Base-by-base conservation (phyloP, 2,329 filamentous ascomycete genomes). In the Trichoderma koningii region DNA sequence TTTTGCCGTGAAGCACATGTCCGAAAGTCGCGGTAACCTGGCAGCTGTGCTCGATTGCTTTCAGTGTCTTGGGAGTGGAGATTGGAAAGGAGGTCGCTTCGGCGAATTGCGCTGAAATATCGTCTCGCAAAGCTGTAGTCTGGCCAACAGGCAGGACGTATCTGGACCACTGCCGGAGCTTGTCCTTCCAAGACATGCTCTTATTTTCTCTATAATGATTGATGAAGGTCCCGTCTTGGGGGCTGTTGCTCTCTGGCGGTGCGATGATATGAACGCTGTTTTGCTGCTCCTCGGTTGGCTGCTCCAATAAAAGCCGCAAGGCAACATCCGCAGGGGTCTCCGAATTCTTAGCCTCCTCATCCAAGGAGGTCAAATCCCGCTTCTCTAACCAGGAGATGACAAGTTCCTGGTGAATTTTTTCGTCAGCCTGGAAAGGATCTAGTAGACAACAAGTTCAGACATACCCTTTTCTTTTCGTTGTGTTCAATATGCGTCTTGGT, bases 11-110 rank as follows among this genome's bases (percentile, higher is more conserved):
- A 0, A 87, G 77, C 41, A 86, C 67, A 61, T 83, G 80, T 19
- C 85, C 85, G 68, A 87, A 87, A 3, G 77, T 75, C 12, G 83
- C 82, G 3, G 70, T 73, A 1, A 80, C 79, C 6, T 69, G 60
- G n/a, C 66, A 67, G 9, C 41, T 19, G 5, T 26, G 15, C 17
- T 55, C 62, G 23, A 6, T 9, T 21, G 30, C 48, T 12, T 30
- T 26, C 1, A 15, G 30, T 1, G 2, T n/a, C 17, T 17, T 41
- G 15, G 21, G 26, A 17, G n/a, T 15, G n/a, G 21, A 5, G 3
- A 7, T 30, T 15, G 63, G 50, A 7, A 61, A 41, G 12, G 53
- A 55, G 34, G 52, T 21, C 5, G n/a, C 3, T 9, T 51, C 30
- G 15, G 30, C 21, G 17, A 59, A 28, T 21, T 53, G 63, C 9